Percentiles rank a stretch among this genome's conserved stretches.
Evolutionary conservation across 1,284 basidiomycete species (phyloP).

Genomic region (Trametes sp.): DNA sequence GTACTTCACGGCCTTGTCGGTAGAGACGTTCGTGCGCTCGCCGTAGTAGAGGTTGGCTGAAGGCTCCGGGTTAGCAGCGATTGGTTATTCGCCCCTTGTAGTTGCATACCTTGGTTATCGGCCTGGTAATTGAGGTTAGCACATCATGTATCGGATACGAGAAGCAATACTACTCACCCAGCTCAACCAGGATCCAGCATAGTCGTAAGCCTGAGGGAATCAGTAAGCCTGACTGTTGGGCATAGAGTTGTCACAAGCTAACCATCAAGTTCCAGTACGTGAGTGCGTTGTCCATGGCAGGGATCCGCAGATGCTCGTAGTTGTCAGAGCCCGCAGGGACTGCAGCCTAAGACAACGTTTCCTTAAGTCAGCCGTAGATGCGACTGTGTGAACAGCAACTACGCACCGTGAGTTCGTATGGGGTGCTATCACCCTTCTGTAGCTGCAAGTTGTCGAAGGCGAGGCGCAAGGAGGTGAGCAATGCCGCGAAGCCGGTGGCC

Average conservation of each 20-base stretch:
- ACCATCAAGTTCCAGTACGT: slow-evolving; percentile 95
- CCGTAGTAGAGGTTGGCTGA: slow-evolving; percentile 79
- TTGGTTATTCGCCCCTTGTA: too few species aligned
- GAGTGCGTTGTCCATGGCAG: slow-evolving; percentile 78
- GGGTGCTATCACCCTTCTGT: slow-evolving; percentile 64
- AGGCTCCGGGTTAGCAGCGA: too few species aligned
- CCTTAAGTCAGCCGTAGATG: background rate
- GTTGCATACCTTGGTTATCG: slow-evolving; percentile 5
- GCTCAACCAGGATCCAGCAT: slow-evolving; percentile 74
- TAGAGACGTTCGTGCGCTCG: slow-evolving; percentile 65
- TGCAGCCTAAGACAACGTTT: slow-evolving; percentile 34
- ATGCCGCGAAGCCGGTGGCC: slow-evolving; percentile 65
- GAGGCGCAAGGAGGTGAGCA: slow-evolving; percentile 62
- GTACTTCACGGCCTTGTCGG: slow-evolving; percentile 74
- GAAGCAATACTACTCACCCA: slow-evolving; percentile 41
- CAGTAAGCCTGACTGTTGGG: background rate
- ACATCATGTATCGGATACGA: background rate
- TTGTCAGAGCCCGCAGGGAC: slow-evolving; percentile 74
- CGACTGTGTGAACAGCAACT: background rate
- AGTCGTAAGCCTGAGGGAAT: slow-evolving; percentile 72
- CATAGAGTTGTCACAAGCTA: too few species aligned
- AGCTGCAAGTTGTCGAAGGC: slow-evolving; percentile 60
- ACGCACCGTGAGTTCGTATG: slow-evolving; percentile 64
- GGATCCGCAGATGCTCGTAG: slow-evolving; percentile 70
- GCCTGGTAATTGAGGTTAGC: background rate